Evolutionary conservation across 768 basidiomycete genomes (phyloP), one percentile per base, ranked within the genome.

Genomic region (Lyophyllum semitale): DNA sequence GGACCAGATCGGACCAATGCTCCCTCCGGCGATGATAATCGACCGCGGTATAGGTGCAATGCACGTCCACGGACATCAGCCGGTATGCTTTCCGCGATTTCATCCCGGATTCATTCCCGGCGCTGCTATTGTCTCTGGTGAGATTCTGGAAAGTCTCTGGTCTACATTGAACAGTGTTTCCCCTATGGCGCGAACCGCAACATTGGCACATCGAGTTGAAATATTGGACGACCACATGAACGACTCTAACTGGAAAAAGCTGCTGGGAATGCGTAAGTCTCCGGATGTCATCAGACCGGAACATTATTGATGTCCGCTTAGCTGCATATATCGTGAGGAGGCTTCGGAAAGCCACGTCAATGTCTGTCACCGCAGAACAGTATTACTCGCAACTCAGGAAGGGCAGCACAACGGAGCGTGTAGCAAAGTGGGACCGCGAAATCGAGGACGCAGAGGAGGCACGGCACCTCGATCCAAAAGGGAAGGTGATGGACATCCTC

Each of bases 221-320:
- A 52, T 60, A 2, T 37, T 66, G 8, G 63, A 68, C 42, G 60
- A 64, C 49, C 65, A 67, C 32, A 63, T 62, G 47, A 50, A 45
- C 13, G 63, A 67, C 43, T 58, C 53, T 9, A 69, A 71, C 56
- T 62, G 55, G 9, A 67, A 64, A 47, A 71, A 71, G 50, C 32
- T 60, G 35, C 32, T 63, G 8, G 29, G 41, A n/a, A n/a, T n/a
- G n/a, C n/a, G n/a, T n/a, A n/a, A n/a, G n/a, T n/a, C n/a, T n/a
- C n/a, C n/a, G n/a, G 1, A 66, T 66, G 20, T 3, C 3, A n/a
- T n/a, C n/a, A n/a, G n/a, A n/a, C n/a, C n/a, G n/a, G n/a, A n/a
- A n/a, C n/a, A n/a, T n/a, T n/a, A n/a, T n/a, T n/a, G n/a, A n/a
- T n/a, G n/a, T n/a, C n/a, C 33, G 17, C 3, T 15, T 15, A 35